Conservation (phyloP, 176 grass and related monocot genomes). For the Avena insularis region DNA sequence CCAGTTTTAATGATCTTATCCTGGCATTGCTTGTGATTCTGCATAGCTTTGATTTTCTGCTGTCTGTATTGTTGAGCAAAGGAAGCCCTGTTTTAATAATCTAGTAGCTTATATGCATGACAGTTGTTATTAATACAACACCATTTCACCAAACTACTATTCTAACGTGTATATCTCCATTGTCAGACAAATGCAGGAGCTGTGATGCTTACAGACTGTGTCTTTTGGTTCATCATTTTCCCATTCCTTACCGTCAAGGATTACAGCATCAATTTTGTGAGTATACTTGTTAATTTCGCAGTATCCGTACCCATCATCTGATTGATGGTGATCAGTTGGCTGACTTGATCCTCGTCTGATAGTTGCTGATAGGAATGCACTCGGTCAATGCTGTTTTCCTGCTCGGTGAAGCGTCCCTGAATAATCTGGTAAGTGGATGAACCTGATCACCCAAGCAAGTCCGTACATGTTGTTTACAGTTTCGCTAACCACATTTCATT, state of each 20-base stretch:
- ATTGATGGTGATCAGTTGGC: background rate
- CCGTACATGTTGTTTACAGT: background rate
- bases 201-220: conserved; percentile 92
- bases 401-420: conserved; percentile 82
- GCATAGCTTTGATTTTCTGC: background rate
- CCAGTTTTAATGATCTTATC: background rate
- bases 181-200: conserved; percentile 92
- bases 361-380: conserved; percentile 94
- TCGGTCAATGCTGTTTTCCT: conserved; percentile 89
- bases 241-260: conserved; percentile 88
- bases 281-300: conserved; percentile 12
- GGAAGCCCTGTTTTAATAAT: background rate
- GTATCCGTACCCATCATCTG: background rate
- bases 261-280: conserved; percentile 86
- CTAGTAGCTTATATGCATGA: background rate
- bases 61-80: background rate
- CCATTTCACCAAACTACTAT: background rate
- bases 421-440: conserved; percentile 69
- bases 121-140: background rate
- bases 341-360: background rate
- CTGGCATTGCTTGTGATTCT: background rate
- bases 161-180: conserved; percentile 33
- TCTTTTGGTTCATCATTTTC: conserved; percentile 99
- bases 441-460: background rate
- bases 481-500: conserved; percentile 21